These are phyloP conservation scores for Yamadazyma membranifaciens DNA, from an alignment of 1,139 yeast species.

Conservation along the genomic window DNA sequence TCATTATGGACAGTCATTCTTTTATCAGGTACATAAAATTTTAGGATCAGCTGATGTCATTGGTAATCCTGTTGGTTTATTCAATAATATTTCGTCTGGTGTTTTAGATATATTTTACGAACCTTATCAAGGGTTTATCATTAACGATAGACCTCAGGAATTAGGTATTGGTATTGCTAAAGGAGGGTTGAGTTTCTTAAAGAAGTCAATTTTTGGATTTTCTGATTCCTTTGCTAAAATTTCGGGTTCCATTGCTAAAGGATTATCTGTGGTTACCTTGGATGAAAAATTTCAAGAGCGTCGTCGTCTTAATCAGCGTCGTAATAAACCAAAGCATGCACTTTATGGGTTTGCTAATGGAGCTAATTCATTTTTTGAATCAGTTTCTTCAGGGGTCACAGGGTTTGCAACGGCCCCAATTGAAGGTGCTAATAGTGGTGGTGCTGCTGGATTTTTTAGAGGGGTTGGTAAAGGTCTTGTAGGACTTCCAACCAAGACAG, in stretches of 20 bases:
- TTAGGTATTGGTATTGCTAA: constrained; percentile 93
- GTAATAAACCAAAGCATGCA: constrained; percentile 84
- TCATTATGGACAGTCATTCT: constrained; percentile 89
- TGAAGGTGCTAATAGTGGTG: constrained; percentile 82
- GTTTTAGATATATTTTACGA: constrained; percentile 95
- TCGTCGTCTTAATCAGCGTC: constrained; percentile 67
- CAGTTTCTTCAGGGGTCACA: constrained; percentile 81
- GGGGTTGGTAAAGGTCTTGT: constrained; percentile 94
- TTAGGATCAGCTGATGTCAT: constrained; percentile 94
- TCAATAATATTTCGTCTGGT: constrained; percentile 90
- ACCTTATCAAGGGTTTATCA: constrained; percentile 92
- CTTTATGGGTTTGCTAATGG: constrained; percentile 85
- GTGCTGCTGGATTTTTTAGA: constrained; percentile 86
- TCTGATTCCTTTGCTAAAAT: constrained; percentile 91
- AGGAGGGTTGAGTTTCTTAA: constrained; percentile 91
- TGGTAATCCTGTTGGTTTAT: constrained; percentile 96
- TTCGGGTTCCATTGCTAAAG: constrained; percentile 94
- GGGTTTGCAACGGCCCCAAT: constrained; percentile 92
- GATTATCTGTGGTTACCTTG: constrained; percentile 85
- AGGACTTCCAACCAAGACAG: constrained; percentile 95
- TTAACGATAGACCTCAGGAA: constrained; percentile 95
- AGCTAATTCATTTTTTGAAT: constrained; percentile 85
- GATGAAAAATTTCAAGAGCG: constrained; percentile 83
- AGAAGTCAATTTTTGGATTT: constrained; percentile 91
- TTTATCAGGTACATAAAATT: constrained; percentile 89